A percentile compares a stretch with the other conserved stretches of the same genome.
These are phyloP conservation scores for Mycena capillaripes DNA, from an alignment of 768 basidiomycete species.

Conservation along the genomic window DNA sequence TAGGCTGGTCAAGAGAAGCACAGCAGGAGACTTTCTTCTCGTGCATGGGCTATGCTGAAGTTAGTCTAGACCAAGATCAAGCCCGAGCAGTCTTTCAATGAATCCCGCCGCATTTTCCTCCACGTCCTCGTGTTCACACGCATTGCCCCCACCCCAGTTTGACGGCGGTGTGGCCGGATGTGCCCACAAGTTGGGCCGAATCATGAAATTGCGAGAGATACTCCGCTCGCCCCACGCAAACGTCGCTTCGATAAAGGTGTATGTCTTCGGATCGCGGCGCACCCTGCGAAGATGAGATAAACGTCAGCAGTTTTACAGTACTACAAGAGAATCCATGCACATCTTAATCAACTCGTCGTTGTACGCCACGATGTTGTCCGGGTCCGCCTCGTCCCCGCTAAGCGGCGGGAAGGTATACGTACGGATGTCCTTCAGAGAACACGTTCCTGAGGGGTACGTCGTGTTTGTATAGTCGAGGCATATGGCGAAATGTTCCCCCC, in stretches of 20 bases:
- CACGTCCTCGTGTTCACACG: conserved; percentile 27
- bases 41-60: too few species aligned
- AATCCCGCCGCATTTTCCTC: not conserved
- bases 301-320: not conserved
- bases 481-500: conserved; percentile 20
- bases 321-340: not conserved
- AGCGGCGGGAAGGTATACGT: conserved; percentile 30
- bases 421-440: conserved; percentile 30
- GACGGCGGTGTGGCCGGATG: not conserved
- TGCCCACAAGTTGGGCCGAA: conserved; percentile 21
- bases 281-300: conserved; percentile 2
- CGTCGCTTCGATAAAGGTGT: conserved; percentile 28
- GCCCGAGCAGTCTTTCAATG: not conserved
- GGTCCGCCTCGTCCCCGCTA: conserved; percentile 9
- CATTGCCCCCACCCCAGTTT: conserved; percentile 5
- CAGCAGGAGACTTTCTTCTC: too few species aligned
- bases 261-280: conserved; percentile 16
- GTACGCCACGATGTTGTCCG: conserved; percentile 22
- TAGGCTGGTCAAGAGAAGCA: too few species aligned
- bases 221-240: conserved; percentile 18
- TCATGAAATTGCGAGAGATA: conserved; percentile 23
- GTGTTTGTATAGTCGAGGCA: conserved; percentile 31
- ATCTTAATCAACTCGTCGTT: conserved; percentile 30
- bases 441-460: conserved; percentile 28
- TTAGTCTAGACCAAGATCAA: too few species aligned